Conservation (phyloP, 345 rosid genomes). For the Dipteronia dyeriana region DNA sequence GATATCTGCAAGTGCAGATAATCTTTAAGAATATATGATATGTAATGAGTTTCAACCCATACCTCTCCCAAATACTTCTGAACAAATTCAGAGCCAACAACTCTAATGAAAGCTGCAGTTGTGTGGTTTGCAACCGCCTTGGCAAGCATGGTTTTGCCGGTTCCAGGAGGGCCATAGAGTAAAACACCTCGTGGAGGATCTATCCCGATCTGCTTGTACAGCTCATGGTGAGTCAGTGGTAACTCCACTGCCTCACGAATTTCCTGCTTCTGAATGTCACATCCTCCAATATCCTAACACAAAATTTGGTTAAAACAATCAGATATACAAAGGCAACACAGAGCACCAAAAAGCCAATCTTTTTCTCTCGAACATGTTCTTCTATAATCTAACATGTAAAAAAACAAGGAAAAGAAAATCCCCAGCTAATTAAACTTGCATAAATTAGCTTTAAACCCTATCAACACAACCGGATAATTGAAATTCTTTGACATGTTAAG, state of each 20-base stretch:
- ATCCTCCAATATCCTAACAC: slow-evolving; percentile 93
- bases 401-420: too few species aligned
- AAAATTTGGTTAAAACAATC: neutral
- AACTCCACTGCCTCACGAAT: slow-evolving; percentile 99
- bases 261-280: slow-evolving; percentile 98
- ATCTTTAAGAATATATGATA: neutral
- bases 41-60: slow-evolving; percentile 10
- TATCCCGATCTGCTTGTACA: slow-evolving; percentile 94
- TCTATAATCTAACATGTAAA: neutral
- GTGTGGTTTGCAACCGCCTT: slow-evolving; percentile 98
- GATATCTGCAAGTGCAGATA: neutral
- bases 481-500: too few species aligned
- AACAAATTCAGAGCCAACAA: slow-evolving; percentile 98
- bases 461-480: too few species aligned
- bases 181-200: slow-evolving; percentile 98
- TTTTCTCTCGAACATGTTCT: neutral
- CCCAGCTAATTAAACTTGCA: too few species aligned
- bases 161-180: slow-evolving; percentile 98
- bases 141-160: slow-evolving; percentile 98
- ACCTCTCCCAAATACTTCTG: slow-evolving; percentile 99
- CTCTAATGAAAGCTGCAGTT: slow-evolving; percentile 96
- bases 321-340: neutral
- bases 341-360: neutral
- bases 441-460: too few species aligned
- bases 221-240: slow-evolving; percentile 91